A percentile compares a stretch with the other conserved stretches of the same genome.
phyloP scores from a whole-genome alignment of 2,329 filamentous ascomycete species.

The Xylariaceae sp. region DNA sequence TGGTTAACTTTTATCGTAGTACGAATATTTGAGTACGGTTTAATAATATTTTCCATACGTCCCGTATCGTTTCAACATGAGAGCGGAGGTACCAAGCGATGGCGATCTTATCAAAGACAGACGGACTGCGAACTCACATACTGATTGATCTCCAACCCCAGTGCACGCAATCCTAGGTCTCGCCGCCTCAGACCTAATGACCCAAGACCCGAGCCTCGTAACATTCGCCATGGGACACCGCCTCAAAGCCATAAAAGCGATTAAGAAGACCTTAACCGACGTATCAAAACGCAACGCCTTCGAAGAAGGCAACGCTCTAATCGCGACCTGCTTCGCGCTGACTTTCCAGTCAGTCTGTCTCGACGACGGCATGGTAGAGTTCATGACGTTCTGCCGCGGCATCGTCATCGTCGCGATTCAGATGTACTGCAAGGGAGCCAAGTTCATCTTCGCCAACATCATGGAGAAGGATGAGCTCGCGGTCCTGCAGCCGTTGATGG shows the following conservation, averaged over 20 bases:
- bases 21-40: constrained; percentile 26
- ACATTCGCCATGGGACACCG: constrained; percentile 62
- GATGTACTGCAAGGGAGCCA: constrained; percentile 48
- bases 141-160: constrained; percentile 44
- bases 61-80: neutral
- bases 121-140: neutral
- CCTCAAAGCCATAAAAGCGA: constrained; percentile 56
- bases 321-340: constrained; percentile 58
- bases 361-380: constrained; percentile 58
- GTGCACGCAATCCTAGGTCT: constrained; percentile 68
- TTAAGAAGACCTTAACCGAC: constrained; percentile 53
- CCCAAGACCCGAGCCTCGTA: constrained; percentile 48
- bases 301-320: constrained; percentile 57
- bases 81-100: neutral
- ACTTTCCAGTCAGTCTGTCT: constrained; percentile 58
- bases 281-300: constrained; percentile 40
- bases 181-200: constrained; percentile 63
- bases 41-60: neutral
- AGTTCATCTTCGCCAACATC: constrained; percentile 50
- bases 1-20: constrained; percentile 14
- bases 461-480: constrained; percentile 40
- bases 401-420: constrained; percentile 54
- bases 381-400: constrained; percentile 59
- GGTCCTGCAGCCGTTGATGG: constrained; percentile 45
- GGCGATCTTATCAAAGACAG: neutral